Percentiles rank a stretch among this genome's conserved stretches.
These are phyloP conservation scores for Fusarium mangiferae DNA, from an alignment of 2,329 filamentous ascomycete species.

Conservation along the genomic window DNA sequence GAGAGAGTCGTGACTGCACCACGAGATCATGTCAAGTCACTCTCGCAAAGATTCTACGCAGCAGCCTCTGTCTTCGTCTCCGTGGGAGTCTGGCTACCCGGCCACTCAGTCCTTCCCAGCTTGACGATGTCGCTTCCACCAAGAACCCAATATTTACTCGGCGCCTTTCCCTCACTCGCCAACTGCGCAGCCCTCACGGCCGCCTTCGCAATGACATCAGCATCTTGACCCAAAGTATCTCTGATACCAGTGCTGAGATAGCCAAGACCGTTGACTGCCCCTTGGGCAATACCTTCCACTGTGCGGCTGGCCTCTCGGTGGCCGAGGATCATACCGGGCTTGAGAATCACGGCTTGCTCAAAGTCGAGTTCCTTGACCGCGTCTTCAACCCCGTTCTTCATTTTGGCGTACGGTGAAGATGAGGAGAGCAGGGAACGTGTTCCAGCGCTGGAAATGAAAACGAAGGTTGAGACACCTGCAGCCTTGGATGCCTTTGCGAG, in stretches of 20 bases:
- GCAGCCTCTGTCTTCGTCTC: slow-evolving; percentile 14
- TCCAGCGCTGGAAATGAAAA: slow-evolving; percentile 75
- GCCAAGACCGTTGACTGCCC: slow-evolving; percentile 66
- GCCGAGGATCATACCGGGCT: slow-evolving; percentile 82
- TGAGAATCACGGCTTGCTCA: slow-evolving; percentile 77
- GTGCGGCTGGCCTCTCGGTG: slow-evolving; percentile 69
- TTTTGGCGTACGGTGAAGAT: slow-evolving; percentile 66
- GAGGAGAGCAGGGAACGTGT: slow-evolving; percentile 53
- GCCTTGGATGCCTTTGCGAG: slow-evolving; percentile 79
- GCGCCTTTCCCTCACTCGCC: slow-evolving; percentile 68
- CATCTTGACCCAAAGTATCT: slow-evolving; percentile 79
- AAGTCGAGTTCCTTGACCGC: slow-evolving; percentile 77
- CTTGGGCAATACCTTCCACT: slow-evolving; percentile 66
- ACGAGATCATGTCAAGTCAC: not conserved
- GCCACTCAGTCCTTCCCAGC: slow-evolving; percentile 71
- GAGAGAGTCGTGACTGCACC: not conserved
- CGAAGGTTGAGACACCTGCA: slow-evolving; percentile 77
- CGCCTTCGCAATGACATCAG: slow-evolving; percentile 75
- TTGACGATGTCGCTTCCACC: slow-evolving; percentile 71
- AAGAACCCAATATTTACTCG: slow-evolving; percentile 69
- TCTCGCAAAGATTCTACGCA: not conserved
- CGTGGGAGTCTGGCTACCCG: slow-evolving; percentile 41
- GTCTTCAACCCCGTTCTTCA: slow-evolving; percentile 92
- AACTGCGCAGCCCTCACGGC: slow-evolving; percentile 70
- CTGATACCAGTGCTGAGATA: slow-evolving; percentile 64